Evolutionary conservation across 208 protist species (phyloP).

Genomic region (Trypanosoma brucei): DNA sequence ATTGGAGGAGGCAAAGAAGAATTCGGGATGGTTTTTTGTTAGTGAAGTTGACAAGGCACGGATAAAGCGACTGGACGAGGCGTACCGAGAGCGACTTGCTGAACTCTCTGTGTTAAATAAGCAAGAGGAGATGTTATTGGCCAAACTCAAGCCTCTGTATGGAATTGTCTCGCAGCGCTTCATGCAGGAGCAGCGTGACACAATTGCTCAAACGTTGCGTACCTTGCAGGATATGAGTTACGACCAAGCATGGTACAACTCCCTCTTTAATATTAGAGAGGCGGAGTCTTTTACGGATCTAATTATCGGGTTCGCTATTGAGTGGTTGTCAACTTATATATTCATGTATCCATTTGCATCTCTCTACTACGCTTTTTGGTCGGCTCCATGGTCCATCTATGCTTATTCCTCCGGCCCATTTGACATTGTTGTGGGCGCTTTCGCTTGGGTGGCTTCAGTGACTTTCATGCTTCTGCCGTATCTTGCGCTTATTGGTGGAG

Average conservation of each 20-base stretch:
- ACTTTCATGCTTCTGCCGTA: slow-evolving; percentile 61
- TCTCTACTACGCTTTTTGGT: slow-evolving; percentile 80
- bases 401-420: slow-evolving; percentile 59
- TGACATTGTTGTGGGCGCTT: slow-evolving; percentile 48
- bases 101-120: slow-evolving; percentile 46
- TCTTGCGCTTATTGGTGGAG: slow-evolving; percentile 33
- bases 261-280: slow-evolving; percentile 57
- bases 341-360: slow-evolving; percentile 81
- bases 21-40: slow-evolving; percentile 71
- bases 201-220: slow-evolving; percentile 50
- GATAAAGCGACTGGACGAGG: slow-evolving; percentile 75
- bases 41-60: slow-evolving; percentile 45
- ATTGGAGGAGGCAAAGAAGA: slow-evolving; percentile 41
- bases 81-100: slow-evolving; percentile 36
- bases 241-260: slow-evolving; percentile 81
- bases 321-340: slow-evolving; percentile 79
- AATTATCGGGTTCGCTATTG: slow-evolving; percentile 66
- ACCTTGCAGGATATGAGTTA: slow-evolving; percentile 67
- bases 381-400: slow-evolving; percentile 70
- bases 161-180: slow-evolving; percentile 76
- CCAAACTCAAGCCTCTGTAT: slow-evolving; percentile 83
- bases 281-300: slow-evolving; percentile 75
- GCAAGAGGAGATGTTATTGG: slow-evolving; percentile 66
- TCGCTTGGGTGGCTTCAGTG: slow-evolving; percentile 58
- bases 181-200: slow-evolving; percentile 63